Conservation (phyloP, 2,329 filamentous ascomycete genomes). For the Penicillium sp. region DNA sequence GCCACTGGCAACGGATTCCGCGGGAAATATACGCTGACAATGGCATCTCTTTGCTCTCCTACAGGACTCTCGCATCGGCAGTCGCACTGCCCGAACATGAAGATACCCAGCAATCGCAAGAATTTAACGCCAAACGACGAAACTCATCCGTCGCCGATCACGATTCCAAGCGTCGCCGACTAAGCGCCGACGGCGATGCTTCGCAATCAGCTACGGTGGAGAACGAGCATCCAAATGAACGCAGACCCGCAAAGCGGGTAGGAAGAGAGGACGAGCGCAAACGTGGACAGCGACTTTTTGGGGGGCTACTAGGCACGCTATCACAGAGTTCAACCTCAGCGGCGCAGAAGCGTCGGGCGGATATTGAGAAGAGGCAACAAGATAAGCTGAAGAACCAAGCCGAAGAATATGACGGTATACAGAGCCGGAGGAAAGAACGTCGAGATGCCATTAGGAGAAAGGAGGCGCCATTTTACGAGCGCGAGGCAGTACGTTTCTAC, state of each 20-base stretch:
- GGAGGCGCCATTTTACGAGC: conserved; percentile 76
- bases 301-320: conserved; percentile 76
- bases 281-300: conserved; percentile 83
- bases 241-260: conserved; percentile 31
- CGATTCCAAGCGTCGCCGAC: conserved; percentile 57
- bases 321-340: conserved; percentile 70
- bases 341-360: conserved; percentile 70
- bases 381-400: conserved; percentile 78
- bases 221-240: not conserved
- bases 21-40: conserved; percentile 4
- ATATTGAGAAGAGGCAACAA: conserved; percentile 81
- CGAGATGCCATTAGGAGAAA: conserved; percentile 64
- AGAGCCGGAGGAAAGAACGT: conserved; percentile 67
- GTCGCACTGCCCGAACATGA: conserved; percentile 57
- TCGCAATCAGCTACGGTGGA: conserved; percentile 23
- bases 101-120: conserved; percentile 31
- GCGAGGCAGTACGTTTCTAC: conserved; percentile 67
- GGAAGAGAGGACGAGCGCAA: conserved; percentile 75
- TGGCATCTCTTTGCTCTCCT: conserved; percentile 6
- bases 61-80: conserved; percentile 54
- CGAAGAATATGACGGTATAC: conserved; percentile 70
- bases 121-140: conserved; percentile 53
- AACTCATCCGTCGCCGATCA: conserved; percentile 58
- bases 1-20: not conserved
- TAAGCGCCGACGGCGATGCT: conserved; percentile 43